Evolutionary conservation across 1,284 basidiomycete genomes (phyloP), one percentile per base, ranked within the genome.

Genomic region (Fomitopsis pinicola): DNA sequence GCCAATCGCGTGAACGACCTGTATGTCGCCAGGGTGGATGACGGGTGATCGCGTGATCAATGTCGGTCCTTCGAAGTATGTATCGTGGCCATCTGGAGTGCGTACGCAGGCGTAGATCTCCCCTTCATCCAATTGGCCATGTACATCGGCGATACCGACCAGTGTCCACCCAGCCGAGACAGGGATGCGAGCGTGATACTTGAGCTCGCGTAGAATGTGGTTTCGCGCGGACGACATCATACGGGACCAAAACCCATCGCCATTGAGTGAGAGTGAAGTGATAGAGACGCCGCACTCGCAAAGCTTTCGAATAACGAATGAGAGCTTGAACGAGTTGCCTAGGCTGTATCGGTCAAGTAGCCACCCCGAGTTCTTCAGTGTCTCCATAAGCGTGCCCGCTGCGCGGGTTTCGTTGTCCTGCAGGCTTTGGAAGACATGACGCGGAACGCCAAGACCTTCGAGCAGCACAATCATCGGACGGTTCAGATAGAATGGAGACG

Each of bases 381-480:
- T 81, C 8, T 69, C 62, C 1, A 76, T 72, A 1, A 86, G 77
- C 5, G 72, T 61, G 42, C 80, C 66, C 1, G 81, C 80, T 36
- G 82, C 75, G 22, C 67, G 56, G 3, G 89, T 80, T 2, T 85
- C 85, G 15, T 66, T 67, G 35, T 81, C 77, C 68, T 90, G 89
- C 48, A 85, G 78, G 1, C 67, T 61, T 61, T 85, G 71, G 73
- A 91, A 89, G 1, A 80, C 77, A 2, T 78, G 67, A 59, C 79
- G 80, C 1, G 75, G 73, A 22, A 89, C 77, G 0, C 87, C 86
- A 2, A 82, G 72, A 3, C 71, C 76, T 54, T 81, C 88, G 5
- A 90, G 72, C n/a, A 91, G 75, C 83, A 87, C 87, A 66, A 91
- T 87, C 26, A 91, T 73, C 0, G 87, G 87, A 0, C 87, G 77